phyloP scores from a whole-genome alignment of 2,329 filamentous ascomycete species.

The Hyphodiscus sp. region DNA sequence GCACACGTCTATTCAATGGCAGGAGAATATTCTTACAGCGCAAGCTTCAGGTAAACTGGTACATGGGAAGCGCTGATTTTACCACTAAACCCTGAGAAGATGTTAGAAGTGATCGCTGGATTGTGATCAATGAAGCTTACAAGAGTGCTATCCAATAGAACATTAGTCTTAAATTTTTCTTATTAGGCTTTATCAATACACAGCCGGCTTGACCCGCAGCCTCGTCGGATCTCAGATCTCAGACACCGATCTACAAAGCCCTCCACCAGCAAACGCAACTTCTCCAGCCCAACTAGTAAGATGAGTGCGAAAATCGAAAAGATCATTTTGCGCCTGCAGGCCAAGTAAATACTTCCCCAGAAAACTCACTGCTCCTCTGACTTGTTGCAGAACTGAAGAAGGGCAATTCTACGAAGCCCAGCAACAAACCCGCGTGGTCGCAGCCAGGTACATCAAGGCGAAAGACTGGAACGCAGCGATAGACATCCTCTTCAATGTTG shows the following conservation, averaged over 20 bases:
- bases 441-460: slow-evolving; percentile 86
- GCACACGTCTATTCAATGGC: too few species aligned
- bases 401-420: slow-evolving; percentile 97
- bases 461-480: slow-evolving; percentile 78
- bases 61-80: slow-evolving; percentile 33
- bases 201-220: not conserved
- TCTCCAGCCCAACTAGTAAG: slow-evolving; percentile 9
- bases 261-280: not conserved
- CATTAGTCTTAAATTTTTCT: too few species aligned
- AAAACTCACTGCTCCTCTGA: slow-evolving; percentile 9
- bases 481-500: slow-evolving; percentile 79
- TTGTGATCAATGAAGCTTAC: too few species aligned
- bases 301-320: slow-evolving; percentile 57
- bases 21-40: too few species aligned
- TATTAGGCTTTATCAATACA: too few species aligned
- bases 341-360: slow-evolving; percentile 47
- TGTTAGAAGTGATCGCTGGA: too few species aligned
- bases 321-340: slow-evolving; percentile 68
- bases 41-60: slow-evolving; percentile 5
- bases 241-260: not conserved
- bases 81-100: slow-evolving; percentile 21
- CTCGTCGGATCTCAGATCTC: not conserved
- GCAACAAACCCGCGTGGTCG: slow-evolving; percentile 94
- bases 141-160: slow-evolving; percentile 14
- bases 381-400: slow-evolving; percentile 64